Percentiles rank a stretch among this genome's conserved stretches.
Evolutionary conservation across 768 basidiomycete species (phyloP).

Genomic region (Xerocomellus amylosporus): DNA sequence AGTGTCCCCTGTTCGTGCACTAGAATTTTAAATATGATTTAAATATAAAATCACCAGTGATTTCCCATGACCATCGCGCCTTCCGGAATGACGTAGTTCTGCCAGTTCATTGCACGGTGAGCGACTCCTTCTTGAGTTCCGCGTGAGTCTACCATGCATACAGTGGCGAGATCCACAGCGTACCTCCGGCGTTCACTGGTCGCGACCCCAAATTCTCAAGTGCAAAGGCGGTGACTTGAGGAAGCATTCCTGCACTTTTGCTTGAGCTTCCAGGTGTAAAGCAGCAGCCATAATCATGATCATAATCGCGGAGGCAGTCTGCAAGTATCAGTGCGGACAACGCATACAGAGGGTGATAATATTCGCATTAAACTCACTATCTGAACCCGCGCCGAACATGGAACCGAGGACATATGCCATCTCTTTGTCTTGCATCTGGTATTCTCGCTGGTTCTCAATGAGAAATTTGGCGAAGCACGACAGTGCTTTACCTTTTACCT

Average conservation of each 20-base stretch:
- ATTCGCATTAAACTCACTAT: not conserved
- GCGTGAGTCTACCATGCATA: not conserved
- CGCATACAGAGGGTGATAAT: not conserved
- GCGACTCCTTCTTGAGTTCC: not conserved
- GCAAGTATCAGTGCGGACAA: not conserved
- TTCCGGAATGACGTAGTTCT: conserved; percentile 6
- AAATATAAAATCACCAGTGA: conserved; percentile 2
- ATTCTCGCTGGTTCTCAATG: not conserved
- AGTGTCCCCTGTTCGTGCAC: not conserved
- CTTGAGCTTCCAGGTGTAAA: conserved; percentile 3
- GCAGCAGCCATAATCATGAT: conserved; percentile 9
- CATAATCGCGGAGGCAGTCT: conserved; percentile 11
- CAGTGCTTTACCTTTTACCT: conserved; percentile 1
- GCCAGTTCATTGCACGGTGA: conserved; percentile 6
- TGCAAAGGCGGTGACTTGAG: conserved; percentile 1
- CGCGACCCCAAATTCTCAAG: conserved; percentile 5
- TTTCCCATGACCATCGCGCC: conserved; percentile 5
- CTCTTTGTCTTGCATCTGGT: not conserved
- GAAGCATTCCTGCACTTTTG: conserved; percentile 7
- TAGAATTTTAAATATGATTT: not conserved
- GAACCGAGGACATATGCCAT: conserved; percentile 2
- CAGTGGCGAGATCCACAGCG: not conserved
- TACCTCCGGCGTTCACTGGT: conserved; percentile 1
- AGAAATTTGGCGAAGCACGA: conserved; percentile 6
- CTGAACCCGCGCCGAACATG: conserved; percentile 10